Evolutionary conservation across 345 rosid genomes (phyloP).

Genomic region (Salix exigua): DNA sequence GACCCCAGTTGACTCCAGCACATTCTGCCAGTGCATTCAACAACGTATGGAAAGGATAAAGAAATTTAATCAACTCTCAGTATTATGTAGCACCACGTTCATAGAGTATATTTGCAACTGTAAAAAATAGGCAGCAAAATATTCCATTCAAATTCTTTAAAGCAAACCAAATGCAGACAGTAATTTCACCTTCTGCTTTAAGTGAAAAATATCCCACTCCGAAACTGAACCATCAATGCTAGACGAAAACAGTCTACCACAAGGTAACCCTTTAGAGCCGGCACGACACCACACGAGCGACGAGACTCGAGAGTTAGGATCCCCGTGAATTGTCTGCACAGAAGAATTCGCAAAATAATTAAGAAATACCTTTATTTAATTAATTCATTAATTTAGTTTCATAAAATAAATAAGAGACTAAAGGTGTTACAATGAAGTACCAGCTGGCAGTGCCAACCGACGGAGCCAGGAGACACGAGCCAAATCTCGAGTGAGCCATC

Average conservation of each 20-base stretch:
- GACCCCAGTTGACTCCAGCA: constrained; percentile 63
- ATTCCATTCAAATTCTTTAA: too few species aligned
- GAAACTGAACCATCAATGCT: constrained; percentile 80
- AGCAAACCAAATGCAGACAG: not conserved
- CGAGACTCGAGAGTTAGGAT: constrained; percentile 66
- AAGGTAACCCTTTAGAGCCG: constrained; percentile 48
- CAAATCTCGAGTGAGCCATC: constrained; percentile 96
- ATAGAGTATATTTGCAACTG: not conserved
- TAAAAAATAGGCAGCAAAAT: not conserved
- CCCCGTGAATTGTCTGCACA: constrained; percentile 73
- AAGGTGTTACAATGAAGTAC: constrained; percentile 24
- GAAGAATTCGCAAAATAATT: not conserved
- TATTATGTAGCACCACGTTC: not conserved
- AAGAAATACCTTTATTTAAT: not conserved
- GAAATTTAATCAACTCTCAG: not conserved
- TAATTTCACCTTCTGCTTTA: constrained; percentile 71
- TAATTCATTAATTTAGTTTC: not conserved
- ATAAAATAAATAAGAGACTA: not conserved
- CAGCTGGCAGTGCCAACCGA: constrained; percentile 98
- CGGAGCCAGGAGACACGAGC: constrained; percentile 91
- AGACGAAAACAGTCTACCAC: constrained; percentile 77
- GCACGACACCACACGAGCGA: constrained; percentile 74
- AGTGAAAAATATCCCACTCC: constrained; percentile 81
- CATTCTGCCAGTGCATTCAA: constrained; percentile 44
- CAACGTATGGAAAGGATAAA: not conserved